Evolutionary conservation across 768 basidiomycete genomes (phyloP).

Genomic region (Boletus fagicola): DNA sequence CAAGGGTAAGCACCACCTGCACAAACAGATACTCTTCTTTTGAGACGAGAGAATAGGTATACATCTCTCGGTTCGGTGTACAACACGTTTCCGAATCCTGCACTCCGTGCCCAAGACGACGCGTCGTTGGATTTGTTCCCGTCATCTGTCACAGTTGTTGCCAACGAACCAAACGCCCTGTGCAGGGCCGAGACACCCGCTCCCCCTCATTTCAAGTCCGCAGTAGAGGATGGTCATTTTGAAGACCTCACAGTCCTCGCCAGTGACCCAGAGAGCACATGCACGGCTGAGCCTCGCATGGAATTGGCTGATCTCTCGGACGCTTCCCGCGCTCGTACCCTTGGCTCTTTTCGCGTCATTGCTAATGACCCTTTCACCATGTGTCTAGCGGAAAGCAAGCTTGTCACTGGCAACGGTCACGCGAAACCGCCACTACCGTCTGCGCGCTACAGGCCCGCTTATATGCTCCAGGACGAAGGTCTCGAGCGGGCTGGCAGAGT

Average conservation of each 20-base stretch:
- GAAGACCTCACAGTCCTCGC: constrained; percentile 19
- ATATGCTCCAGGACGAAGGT: constrained; percentile 71
- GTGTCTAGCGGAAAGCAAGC: constrained; percentile 17
- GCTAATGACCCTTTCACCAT: constrained; percentile 22
- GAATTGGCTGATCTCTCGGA: background rate
- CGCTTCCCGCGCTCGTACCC: background rate
- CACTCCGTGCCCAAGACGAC: constrained; percentile 45
- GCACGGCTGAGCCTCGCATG: constrained; percentile 14
- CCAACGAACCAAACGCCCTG: constrained; percentile 17
- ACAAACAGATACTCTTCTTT: background rate
- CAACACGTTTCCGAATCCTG: constrained; percentile 93
- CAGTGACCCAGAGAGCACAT: constrained; percentile 18
- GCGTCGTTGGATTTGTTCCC: constrained; percentile 13
- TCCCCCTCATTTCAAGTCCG: background rate
- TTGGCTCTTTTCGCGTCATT: constrained; percentile 18
- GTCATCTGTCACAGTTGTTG: constrained; percentile 23
- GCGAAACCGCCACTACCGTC: constrained; percentile 2
- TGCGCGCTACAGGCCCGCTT: constrained; percentile 68
- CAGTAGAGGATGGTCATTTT: background rate
- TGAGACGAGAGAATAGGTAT: constrained; percentile 53
- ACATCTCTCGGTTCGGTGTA: constrained; percentile 95
- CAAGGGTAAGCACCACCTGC: constrained; percentile 59
- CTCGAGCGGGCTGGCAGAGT: constrained; percentile 73
- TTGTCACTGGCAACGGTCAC: background rate
- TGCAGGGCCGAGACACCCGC: constrained; percentile 15